phyloP scores from a whole-genome alignment of 176 grass and related monocot species.

The Raddia distichophylla region DNA sequence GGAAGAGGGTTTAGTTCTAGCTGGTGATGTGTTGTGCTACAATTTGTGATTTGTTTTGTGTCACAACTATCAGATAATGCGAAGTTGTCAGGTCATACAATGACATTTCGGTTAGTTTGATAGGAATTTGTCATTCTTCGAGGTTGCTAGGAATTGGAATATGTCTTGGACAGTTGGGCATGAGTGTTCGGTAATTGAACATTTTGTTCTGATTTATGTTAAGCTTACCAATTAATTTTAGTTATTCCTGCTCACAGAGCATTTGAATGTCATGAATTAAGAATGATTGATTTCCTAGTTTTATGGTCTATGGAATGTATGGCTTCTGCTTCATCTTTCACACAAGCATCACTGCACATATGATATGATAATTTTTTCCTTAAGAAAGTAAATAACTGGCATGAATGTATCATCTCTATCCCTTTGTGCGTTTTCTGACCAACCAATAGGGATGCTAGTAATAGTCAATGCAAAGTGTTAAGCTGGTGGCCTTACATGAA shows the following conservation, averaged over 20 bases:
- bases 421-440: background rate
- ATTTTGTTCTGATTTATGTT: slow-evolving; percentile 13
- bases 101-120: background rate
- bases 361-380: background rate
- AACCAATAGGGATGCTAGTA: background rate
- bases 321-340: background rate
- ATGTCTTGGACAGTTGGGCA: background rate
- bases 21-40: background rate
- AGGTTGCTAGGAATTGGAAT: no score
- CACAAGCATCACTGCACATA: background rate
- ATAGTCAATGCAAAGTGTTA: background rate
- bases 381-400: background rate
- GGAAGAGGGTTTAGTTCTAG: background rate
- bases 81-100: background rate
- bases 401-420: background rate
- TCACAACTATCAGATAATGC: background rate
- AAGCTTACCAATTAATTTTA: background rate
- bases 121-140: background rate
- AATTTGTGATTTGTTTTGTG: background rate
- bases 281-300: background rate
- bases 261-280: background rate
- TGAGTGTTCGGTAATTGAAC: background rate
- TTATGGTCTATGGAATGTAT: background rate
- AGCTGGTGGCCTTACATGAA: background rate
- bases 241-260: background rate